A percentile compares a stretch with the other conserved stretches of the same genome.
These are phyloP conservation scores for Teunomyces barrocoloradensis DNA, from an alignment of 805 yeast species.

Conservation along the genomic window DNA sequence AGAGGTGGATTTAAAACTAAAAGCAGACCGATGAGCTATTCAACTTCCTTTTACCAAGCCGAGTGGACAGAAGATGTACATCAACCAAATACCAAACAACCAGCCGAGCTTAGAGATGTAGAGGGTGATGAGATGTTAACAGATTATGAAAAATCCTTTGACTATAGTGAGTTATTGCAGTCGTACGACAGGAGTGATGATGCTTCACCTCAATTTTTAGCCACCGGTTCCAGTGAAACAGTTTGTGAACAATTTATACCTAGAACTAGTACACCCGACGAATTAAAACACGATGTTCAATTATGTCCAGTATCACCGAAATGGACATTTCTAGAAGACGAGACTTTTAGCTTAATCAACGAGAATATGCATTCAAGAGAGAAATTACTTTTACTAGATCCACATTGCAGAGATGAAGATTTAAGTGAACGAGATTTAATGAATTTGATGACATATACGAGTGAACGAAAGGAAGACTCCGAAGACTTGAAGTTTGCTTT, in stretches of 20 bases:
- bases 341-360: background rate
- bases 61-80: too few relatives aligned
- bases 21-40: too few relatives aligned
- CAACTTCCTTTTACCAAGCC: too few relatives aligned
- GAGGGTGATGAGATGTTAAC: background rate
- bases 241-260: background rate
- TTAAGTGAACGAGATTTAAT: background rate
- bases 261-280: background rate
- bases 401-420: background rate
- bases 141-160: background rate
- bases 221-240: background rate
- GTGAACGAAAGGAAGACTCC: background rate
- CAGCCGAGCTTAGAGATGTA: too few relatives aligned
- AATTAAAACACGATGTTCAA: background rate
- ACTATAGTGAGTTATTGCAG: background rate
- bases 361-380: constrained; percentile 1
- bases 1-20: too few relatives aligned
- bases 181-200: background rate
- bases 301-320: background rate
- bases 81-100: too few relatives aligned
- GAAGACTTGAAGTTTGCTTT: background rate
- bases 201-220: background rate
- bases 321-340: background rate
- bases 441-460: background rate
- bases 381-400: background rate